Conservation (phyloP, 352 stramenopile species). For the Bremia lactucae region DNA sequence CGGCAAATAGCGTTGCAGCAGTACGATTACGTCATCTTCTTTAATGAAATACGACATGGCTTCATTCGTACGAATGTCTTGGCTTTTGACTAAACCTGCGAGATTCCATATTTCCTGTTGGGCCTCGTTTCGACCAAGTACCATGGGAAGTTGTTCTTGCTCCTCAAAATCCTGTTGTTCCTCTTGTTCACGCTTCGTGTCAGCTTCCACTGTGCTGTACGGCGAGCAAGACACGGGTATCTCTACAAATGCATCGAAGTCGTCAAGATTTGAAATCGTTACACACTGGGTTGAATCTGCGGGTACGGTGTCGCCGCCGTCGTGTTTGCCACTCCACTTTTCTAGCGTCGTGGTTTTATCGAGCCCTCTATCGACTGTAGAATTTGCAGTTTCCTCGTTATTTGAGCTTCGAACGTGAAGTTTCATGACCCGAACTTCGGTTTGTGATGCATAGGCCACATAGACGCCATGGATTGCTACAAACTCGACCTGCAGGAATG, state of each 20-base stretch:
- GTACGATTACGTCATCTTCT: constrained; percentile 50
- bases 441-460: constrained; percentile 60
- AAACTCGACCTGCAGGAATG: constrained; percentile 60
- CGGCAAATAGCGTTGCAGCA: constrained; percentile 63
- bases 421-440: constrained; percentile 75
- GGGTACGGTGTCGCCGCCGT: constrained; percentile 12
- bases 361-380: constrained; percentile 5
- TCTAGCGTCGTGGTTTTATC: constrained; percentile 10
- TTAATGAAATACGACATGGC: constrained; percentile 63
- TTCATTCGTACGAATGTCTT: constrained; percentile 76
- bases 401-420: constrained; percentile 54
- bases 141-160: constrained; percentile 42
- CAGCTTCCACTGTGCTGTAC: constrained; percentile 39
- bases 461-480: constrained; percentile 77
- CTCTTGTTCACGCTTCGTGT: constrained; percentile 32
- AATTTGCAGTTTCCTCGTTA: constrained; percentile 19
- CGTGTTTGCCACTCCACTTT: constrained; percentile 1
- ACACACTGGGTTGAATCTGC: constrained; percentile 41
- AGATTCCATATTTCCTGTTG: constrained; percentile 67
- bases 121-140: constrained; percentile 58
- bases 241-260: constrained; percentile 39
- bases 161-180: constrained; percentile 48
- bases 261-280: constrained; percentile 23
- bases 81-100: constrained; percentile 52
- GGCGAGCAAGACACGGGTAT: constrained; percentile 44